These are phyloP conservation scores for Fusarium aywerte DNA, from an alignment of 2,329 filamentous ascomycete genomes.

Conservation along the genomic window DNA sequence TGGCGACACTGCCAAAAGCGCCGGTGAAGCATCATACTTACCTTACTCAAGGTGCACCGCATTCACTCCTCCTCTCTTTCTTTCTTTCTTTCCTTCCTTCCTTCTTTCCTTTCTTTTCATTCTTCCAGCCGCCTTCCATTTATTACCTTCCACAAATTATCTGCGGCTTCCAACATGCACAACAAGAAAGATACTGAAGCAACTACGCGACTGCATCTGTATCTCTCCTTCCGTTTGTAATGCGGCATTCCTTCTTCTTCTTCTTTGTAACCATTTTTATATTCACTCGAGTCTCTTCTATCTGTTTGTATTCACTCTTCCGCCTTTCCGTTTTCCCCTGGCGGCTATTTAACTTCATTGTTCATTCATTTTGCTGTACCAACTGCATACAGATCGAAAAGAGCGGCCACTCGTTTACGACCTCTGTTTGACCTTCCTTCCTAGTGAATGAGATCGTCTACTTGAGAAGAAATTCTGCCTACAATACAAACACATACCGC, in stretches of 20 bases:
- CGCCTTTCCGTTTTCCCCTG: not conserved
- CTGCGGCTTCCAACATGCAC: slow-evolving; percentile 33
- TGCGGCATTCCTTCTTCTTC: slow-evolving; percentile 1
- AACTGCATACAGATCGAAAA: slow-evolving; percentile 1
- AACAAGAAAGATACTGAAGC: slow-evolving; percentile 25
- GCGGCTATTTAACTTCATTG: not conserved
- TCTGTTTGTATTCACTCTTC: slow-evolving; percentile 8
- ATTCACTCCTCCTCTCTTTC: slow-evolving; percentile 17
- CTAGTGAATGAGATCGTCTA: slow-evolving; percentile 15
- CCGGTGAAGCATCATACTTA: slow-evolving; percentile 25
- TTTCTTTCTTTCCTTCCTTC: not conserved
- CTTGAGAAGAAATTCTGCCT: not conserved
- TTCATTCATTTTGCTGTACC: slow-evolving; percentile 18
- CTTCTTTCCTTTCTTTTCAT: not conserved
- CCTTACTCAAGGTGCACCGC: slow-evolving; percentile 25
- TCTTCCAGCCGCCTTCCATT: not conserved
- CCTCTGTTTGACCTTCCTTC: slow-evolving; percentile 14
- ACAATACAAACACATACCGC: slow-evolving; percentile 6
- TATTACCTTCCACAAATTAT: slow-evolving; percentile 12
- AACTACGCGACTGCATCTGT: slow-evolving; percentile 29
- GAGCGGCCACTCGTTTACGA: slow-evolving; percentile 26
- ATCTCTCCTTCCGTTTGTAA: slow-evolving; percentile 18
- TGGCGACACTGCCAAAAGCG: slow-evolving; percentile 35
- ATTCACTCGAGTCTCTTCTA: not conserved
- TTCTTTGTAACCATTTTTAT: slow-evolving; percentile 9